A percentile compares a stretch with the other conserved stretches of the same genome.
Evolutionary conservation across 192 early-diverging fungal genomes (phyloP).

Genomic region (Rhizophagus clarus): DNA sequence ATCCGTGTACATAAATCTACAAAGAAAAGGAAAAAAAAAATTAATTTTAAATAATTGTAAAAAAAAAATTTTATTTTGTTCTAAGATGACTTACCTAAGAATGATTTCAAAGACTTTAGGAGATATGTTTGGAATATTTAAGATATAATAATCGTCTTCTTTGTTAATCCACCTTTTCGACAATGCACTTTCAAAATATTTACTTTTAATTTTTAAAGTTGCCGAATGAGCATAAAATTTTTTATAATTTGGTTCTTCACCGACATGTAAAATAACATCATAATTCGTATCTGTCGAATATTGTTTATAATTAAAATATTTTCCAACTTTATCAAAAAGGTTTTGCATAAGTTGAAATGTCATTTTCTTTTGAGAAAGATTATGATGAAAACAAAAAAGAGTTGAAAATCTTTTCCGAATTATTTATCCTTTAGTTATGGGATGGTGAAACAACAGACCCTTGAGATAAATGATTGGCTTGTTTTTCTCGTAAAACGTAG

Average conservation of each 20-base stretch:
- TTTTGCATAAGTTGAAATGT: neutral
- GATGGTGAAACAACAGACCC: too few relatives aligned
- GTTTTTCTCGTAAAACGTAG: too few relatives aligned
- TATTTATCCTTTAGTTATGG: too few relatives aligned
- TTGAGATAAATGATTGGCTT: neutral
- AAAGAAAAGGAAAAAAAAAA: neutral
- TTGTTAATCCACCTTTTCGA: neutral
- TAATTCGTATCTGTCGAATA: neutral
- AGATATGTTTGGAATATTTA: neutral
- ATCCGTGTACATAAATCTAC: neutral
- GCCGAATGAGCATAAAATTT: slow-evolving; percentile 8
- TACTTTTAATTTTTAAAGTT: neutral
- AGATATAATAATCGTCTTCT: neutral
- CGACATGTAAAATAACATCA: slow-evolving; percentile 4
- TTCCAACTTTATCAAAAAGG: neutral
- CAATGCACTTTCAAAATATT: slow-evolving; percentile 1
- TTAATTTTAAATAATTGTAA: neutral
- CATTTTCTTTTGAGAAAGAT: neutral
- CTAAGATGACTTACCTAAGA: neutral
- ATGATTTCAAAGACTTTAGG: neutral
- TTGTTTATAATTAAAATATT: neutral
- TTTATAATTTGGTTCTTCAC: neutral
- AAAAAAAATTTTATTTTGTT: neutral
- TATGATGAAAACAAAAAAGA: too few relatives aligned
- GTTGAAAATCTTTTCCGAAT: too few relatives aligned